These are phyloP conservation scores for Priceomyces fermenticarens DNA, from an alignment of 805 yeast species.

Conservation along the genomic window DNA sequence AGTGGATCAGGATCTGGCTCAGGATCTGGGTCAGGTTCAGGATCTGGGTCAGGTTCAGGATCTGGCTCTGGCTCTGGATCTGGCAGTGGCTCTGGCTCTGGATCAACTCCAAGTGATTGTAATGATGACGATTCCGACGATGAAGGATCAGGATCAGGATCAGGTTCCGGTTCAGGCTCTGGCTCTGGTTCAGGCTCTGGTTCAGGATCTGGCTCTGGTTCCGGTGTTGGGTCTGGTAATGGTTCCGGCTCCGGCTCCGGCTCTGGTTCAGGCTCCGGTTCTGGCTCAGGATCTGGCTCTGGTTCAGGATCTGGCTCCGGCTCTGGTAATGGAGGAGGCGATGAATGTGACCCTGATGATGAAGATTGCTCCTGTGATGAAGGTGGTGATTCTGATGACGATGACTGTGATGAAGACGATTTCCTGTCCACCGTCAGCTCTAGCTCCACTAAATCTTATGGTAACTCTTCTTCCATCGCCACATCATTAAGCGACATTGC, in stretches of 20 bases:
- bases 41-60: background rate
- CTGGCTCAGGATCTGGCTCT: conserved; percentile 1
- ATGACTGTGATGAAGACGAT: conserved; percentile 9
- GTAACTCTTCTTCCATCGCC: no score
- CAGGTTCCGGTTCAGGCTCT: conserved; percentile 1
- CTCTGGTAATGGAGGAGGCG: conserved; percentile 4
- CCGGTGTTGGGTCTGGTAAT: background rate
- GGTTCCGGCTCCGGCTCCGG: conserved; percentile 1
- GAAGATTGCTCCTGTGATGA: conserved; percentile 12
- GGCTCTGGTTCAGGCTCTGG: conserved; percentile 1
- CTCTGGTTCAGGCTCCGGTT: conserved; percentile 2
- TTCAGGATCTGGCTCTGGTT: conserved; percentile 1
- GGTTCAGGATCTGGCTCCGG: conserved; percentile 4
- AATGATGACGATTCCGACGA: conserved; percentile 1
- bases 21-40: conserved; percentile 1
- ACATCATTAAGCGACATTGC: background rate
- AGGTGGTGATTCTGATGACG: conserved; percentile 11
- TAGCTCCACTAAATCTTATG: no score
- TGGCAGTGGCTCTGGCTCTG: conserved; percentile 1
- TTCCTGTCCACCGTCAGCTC: no score
- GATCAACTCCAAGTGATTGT: background rate
- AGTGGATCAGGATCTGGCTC: background rate
- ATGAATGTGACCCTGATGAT: background rate
- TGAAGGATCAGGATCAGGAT: conserved; percentile 1
- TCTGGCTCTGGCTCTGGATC: conserved; percentile 1